Evolutionary conservation across 176 grass and related monocot species (phyloP).

Genomic region (Cymbopogon citratus): DNA sequence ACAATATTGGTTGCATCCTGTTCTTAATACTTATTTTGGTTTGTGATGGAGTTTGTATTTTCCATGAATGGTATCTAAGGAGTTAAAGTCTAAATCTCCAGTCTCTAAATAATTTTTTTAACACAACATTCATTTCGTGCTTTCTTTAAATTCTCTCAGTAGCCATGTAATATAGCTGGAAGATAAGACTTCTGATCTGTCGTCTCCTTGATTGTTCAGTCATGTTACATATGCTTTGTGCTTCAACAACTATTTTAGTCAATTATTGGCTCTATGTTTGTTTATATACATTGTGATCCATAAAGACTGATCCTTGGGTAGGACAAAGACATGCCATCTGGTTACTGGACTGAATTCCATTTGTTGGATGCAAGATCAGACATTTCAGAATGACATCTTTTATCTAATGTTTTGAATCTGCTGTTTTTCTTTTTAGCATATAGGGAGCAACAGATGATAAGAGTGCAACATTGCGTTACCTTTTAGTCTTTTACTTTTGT

Average conservation of each 20-base stretch:
- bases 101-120: not conserved
- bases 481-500: not conserved
- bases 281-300: not conserved
- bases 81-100: not conserved
- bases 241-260: not conserved
- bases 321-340: not conserved
- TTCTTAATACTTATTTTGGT: not conserved
- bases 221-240: not conserved
- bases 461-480: not conserved
- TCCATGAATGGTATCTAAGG: not conserved
- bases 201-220: conserved; percentile 7
- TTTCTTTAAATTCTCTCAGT: not conserved
- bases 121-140: not conserved
- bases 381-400: not conserved
- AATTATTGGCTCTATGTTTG: not conserved
- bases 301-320: not conserved
- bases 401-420: not conserved
- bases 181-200: not conserved
- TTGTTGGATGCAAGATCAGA: not conserved
- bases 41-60: not conserved
- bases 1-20: not conserved
- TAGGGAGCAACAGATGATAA: not conserved
- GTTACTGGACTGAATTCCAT: not conserved
- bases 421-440: not conserved
- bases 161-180: not conserved